Evolutionary conservation across 805 yeast genomes (phyloP), one percentile per base, ranked within the genome.

Genomic region (Pichia californica): DNA sequence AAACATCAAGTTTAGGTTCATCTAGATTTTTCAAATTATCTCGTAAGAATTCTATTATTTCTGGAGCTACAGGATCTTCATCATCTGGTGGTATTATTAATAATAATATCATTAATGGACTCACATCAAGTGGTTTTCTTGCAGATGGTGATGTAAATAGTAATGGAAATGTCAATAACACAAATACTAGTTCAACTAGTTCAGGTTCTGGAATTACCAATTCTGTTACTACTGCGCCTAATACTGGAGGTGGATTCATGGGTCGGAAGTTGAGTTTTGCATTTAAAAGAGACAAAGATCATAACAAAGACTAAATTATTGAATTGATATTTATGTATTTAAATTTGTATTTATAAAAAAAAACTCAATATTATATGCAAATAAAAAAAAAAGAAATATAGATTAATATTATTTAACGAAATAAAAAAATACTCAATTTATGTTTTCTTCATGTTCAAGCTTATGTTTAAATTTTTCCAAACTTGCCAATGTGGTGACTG

Each of bases 181-280:
- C 14, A 16, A 32, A 15, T 19, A 16, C 19, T 15, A 21, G 36
- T 14, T n/a, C n/a, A n/a, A n/a, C n/a, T n/a, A n/a, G n/a, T 23
- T 23, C 25, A 23, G 9, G 9, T 23, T 23, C 25, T 19, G 53
- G 48, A 18, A 36, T 45, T 15, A 37, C 44, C 9, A 31, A 23
- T 26, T n/a, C 21, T 20, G n/a, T n/a, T n/a, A n/a, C n/a, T n/a
- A n/a, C n/a, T n/a, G n/a, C n/a, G n/a, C n/a, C n/a, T n/a, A n/a
- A n/a, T n/a, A n/a, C n/a, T n/a, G n/a, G n/a, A n/a, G 38, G 31
- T 15, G 42, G 45, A 10, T 36, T 41, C 16, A 46, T 59, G 19
- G 50, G 60, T n/a, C 50, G 61, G 32, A 53, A 60, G 36, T 47
- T 63, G 31, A 57, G 59, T 41, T 53, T 63, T 49, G 59, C 64